A percentile compares a stretch with the other conserved stretches of the same genome.
phyloP scores from a whole-genome alignment of 495 filamentous ascomycete genomes.

The Cercophora sp. region DNA sequence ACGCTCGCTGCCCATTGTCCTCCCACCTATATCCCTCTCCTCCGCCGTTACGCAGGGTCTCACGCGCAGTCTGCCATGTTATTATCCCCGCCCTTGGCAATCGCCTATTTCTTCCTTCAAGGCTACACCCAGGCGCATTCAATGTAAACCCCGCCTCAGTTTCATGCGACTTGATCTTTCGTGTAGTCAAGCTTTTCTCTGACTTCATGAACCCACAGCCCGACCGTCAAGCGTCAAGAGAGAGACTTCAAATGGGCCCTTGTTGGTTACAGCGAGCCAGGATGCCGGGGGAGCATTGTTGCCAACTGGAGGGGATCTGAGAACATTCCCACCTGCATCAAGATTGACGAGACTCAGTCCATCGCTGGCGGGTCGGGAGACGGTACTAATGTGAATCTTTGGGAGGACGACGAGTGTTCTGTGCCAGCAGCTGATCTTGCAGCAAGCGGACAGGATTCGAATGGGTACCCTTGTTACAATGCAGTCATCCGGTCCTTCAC shows the following conservation, averaged over 20 bases:
- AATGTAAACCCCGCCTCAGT: too few species aligned
- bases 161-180: too few species aligned
- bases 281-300: constrained; percentile 7
- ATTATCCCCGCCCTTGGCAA: too few species aligned
- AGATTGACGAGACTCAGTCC: constrained; percentile 4
- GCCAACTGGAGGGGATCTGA: constrained; percentile 11
- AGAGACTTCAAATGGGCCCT: constrained; percentile 11
- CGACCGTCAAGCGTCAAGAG: background rate
- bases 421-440: background rate
- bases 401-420: constrained; percentile 9
- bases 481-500: constrained; percentile 3
- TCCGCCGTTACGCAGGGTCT: too few species aligned
- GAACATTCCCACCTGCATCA: constrained; percentile 8
- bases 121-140: too few species aligned
- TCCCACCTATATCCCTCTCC: too few species aligned
- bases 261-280: background rate
- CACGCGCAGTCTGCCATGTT: too few species aligned
- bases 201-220: background rate
- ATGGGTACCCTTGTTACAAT: constrained; percentile 14
- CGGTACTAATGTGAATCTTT: constrained; percentile 11
- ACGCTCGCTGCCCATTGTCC: too few species aligned
- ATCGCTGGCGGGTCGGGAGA: constrained; percentile 10
- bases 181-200: background rate
- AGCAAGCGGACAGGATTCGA: background rate
- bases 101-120: too few species aligned